These are phyloP conservation scores for Geosmithia morbida DNA, from an alignment of 2,329 filamentous ascomycete genomes.

Conservation along the genomic window DNA sequence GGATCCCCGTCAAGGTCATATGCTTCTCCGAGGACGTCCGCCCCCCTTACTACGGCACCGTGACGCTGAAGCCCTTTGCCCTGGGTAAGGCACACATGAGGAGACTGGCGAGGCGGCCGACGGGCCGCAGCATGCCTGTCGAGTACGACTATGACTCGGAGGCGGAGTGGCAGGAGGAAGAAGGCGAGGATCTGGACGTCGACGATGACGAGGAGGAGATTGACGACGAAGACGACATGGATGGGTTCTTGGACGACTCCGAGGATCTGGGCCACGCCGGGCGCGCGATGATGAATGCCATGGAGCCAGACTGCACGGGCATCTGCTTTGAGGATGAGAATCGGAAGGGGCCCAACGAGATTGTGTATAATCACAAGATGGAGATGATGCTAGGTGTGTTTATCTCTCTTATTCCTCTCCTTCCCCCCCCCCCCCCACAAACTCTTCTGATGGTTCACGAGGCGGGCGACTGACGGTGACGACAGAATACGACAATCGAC, in stretches of 20 bases:
- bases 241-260: slow-evolving; percentile 78
- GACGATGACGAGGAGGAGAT: slow-evolving; percentile 56
- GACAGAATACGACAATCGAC: background rate
- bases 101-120: slow-evolving; percentile 38
- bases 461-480: background rate
- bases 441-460: background rate
- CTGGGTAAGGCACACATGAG: slow-evolving; percentile 29
- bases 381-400: slow-evolving; percentile 57
- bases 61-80: slow-evolving; percentile 42
- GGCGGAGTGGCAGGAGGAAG: slow-evolving; percentile 69
- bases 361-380: slow-evolving; percentile 50
- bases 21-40: slow-evolving; percentile 51
- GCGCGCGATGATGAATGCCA: slow-evolving; percentile 50
- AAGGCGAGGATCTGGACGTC: slow-evolving; percentile 52
- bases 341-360: slow-evolving; percentile 29
- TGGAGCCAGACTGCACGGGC: slow-evolving; percentile 66
- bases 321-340: slow-evolving; percentile 64
- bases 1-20: slow-evolving; percentile 48
- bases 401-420: background rate
- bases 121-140: slow-evolving; percentile 41
- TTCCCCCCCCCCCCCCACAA: background rate
- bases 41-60: slow-evolving; percentile 59
- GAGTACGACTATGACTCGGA: slow-evolving; percentile 81
- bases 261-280: slow-evolving; percentile 47
- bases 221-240: slow-evolving; percentile 73